A percentile compares a stretch with the other conserved stretches of the same genome.
These are phyloP conservation scores for Phyllosticta citribraziliensis DNA, from an alignment of 2,329 filamentous ascomycete species.

Conservation along the genomic window DNA sequence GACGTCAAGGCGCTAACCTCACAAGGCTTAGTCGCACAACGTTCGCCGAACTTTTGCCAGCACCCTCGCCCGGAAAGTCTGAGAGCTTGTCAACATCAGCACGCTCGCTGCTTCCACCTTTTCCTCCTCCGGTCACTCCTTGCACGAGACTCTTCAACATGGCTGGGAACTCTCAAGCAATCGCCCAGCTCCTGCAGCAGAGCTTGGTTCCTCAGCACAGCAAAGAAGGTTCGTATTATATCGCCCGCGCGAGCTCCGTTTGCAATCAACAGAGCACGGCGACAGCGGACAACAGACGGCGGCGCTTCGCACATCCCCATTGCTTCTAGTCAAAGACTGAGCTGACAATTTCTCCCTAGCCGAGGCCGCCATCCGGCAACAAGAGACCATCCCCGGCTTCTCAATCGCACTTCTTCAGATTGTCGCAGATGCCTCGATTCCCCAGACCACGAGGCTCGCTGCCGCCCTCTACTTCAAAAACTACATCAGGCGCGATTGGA, in stretches of 20 bases:
- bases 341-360: constrained; percentile 45
- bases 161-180: constrained; percentile 49
- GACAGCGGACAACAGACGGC: background rate
- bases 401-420: constrained; percentile 81
- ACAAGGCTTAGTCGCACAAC: background rate
- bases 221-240: constrained; percentile 63
- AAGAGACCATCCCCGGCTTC: constrained; percentile 78
- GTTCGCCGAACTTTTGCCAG: background rate
- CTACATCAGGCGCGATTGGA: constrained; percentile 90
- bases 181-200: constrained; percentile 80
- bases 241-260: constrained; percentile 2
- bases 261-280: background rate
- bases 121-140: background rate
- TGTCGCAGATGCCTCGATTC: constrained; percentile 63
- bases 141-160: constrained; percentile 30
- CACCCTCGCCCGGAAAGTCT: constrained; percentile 7
- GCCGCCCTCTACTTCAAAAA: constrained; percentile 97
- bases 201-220: constrained; percentile 82
- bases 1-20: background rate
- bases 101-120: background rate
- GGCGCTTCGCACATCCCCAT: background rate
- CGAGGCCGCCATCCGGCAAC: constrained; percentile 66
- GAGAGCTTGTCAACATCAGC: constrained; percentile 3
- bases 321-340: background rate
- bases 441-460: constrained; percentile 71